A percentile compares a stretch with the other conserved stretches of the same genome.
Evolutionary conservation across 805 yeast genomes (phyloP).

Genomic region (Metschnikowia santaceciliae): DNA sequence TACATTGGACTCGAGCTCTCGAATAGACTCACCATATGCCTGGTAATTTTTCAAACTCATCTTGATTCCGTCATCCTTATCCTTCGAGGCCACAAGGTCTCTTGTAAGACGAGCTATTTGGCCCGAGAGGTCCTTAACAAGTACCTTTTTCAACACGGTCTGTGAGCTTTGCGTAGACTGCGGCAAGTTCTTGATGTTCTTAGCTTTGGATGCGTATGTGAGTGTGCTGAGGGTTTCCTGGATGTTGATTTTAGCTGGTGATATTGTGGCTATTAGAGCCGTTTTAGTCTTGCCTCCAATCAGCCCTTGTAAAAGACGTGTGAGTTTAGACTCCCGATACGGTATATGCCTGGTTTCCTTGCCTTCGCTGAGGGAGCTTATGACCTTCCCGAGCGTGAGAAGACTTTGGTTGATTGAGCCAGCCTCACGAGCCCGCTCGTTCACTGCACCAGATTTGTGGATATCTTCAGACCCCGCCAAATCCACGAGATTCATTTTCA

Average conservation of each 20-base stretch:
- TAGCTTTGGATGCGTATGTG: constrained; percentile 85
- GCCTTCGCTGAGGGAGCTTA: constrained; percentile 48
- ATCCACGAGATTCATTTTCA: constrained; percentile 83
- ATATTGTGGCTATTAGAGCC: constrained; percentile 79
- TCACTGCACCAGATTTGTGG: constrained; percentile 78
- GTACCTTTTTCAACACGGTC: constrained; percentile 47
- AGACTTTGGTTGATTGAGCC: constrained; percentile 89
- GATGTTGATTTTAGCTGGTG: constrained; percentile 73
- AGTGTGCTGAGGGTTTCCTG: constrained; percentile 83
- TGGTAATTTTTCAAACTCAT: constrained; percentile 56
- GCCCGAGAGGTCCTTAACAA: constrained; percentile 49
- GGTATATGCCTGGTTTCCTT: constrained; percentile 60
- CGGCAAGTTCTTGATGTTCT: constrained; percentile 64
- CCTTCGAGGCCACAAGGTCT: constrained; percentile 60
- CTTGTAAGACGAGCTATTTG: constrained; percentile 53
- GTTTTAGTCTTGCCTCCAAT: constrained; percentile 89
- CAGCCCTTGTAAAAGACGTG: constrained; percentile 71
- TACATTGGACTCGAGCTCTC: constrained; percentile 8
- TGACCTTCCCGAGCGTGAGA: constrained; percentile 83
- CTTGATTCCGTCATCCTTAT: constrained; percentile 57
- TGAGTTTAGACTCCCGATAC: constrained; percentile 76
- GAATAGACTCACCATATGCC: constrained; percentile 10
- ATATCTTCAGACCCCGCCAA: constrained; percentile 95
- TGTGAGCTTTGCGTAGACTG: constrained; percentile 43
- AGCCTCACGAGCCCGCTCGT: constrained; percentile 87